Evolutionary conservation across 2,329 filamentous ascomycete species (phyloP).

Genomic region (Madurella fahalii): DNA sequence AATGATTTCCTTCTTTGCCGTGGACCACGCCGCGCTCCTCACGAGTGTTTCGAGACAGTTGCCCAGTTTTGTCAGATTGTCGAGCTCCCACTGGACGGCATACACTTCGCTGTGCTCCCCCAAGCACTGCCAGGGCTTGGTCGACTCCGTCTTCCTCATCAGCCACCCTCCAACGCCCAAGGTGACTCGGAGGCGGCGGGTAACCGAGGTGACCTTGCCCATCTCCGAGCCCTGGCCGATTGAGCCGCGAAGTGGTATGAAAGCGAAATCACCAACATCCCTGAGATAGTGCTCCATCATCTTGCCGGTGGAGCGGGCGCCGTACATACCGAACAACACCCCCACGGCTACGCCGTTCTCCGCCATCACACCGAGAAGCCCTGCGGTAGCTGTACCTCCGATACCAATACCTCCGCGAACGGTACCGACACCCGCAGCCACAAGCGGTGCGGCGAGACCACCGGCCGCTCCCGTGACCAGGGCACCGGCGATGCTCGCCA

Average conservation of each 20-base stretch:
- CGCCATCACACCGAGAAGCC: slow-evolving; percentile 73
- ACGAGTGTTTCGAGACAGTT: slow-evolving; percentile 72
- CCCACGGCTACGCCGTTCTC: slow-evolving; percentile 78
- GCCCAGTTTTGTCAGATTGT: slow-evolving; percentile 72
- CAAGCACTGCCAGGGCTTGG: slow-evolving; percentile 73
- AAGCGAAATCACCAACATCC: slow-evolving; percentile 84
- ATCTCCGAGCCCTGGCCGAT: slow-evolving; percentile 42
- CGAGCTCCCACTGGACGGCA: slow-evolving; percentile 76
- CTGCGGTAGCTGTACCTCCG: slow-evolving; percentile 68
- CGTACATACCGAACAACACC: slow-evolving; percentile 87
- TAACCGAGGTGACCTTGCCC: slow-evolving; percentile 48
- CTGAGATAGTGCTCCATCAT: slow-evolving; percentile 85
- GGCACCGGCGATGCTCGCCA: slow-evolving; percentile 44
- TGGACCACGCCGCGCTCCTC: slow-evolving; percentile 74
- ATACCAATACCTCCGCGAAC: slow-evolving; percentile 75
- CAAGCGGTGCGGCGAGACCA: slow-evolving; percentile 71
- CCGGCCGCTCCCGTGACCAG: slow-evolving; percentile 69
- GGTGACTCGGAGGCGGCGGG: slow-evolving; percentile 72
- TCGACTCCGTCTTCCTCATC: slow-evolving; percentile 65
- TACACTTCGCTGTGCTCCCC: slow-evolving; percentile 74
- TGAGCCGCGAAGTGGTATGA: slow-evolving; percentile 65
- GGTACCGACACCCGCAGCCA: slow-evolving; percentile 73
- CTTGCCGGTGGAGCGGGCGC: slow-evolving; percentile 73
- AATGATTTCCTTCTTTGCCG: slow-evolving; percentile 53
- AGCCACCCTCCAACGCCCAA: slow-evolving; percentile 83